phyloP scores from a whole-genome alignment of 352 stramenopile genomes.

The Phytophthora pinifolia region DNA sequence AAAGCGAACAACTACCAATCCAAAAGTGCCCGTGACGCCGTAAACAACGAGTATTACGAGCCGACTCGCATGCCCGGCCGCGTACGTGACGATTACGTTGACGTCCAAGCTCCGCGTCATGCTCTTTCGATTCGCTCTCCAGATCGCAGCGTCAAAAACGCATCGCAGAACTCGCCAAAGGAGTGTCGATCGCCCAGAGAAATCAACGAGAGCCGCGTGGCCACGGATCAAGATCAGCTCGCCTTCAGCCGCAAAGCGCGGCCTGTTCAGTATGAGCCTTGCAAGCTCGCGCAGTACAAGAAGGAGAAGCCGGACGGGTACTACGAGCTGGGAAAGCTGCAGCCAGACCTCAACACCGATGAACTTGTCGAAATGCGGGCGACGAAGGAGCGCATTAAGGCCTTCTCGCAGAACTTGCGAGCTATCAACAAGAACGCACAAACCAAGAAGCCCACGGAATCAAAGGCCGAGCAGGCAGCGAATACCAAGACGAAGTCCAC shows the following conservation, averaged over 20 bases:
- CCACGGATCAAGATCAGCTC: conserved; percentile 66
- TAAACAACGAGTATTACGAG: conserved; percentile 24
- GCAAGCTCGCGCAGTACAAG: conserved; percentile 86
- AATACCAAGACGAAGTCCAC: conserved; percentile 53
- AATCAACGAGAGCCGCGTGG: conserved; percentile 58
- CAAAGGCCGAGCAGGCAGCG: conserved; percentile 20
- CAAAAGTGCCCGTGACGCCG: conserved; percentile 15
- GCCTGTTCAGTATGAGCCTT: conserved; percentile 78
- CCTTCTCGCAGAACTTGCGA: conserved; percentile 79
- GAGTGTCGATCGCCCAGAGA: conserved; percentile 50
- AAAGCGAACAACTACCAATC: conserved; percentile 16
- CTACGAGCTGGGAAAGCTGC: conserved; percentile 88
- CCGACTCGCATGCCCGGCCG: conserved; percentile 29
- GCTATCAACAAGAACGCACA: conserved; percentile 66
- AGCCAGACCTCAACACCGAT: conserved; percentile 82
- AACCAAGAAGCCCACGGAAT: conserved; percentile 34
- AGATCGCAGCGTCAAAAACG: conserved; percentile 9
- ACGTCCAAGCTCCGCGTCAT: conserved; percentile 11
- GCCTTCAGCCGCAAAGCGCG: conserved; percentile 77
- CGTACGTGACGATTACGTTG: conserved; percentile 36
- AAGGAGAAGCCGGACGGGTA: conserved; percentile 84
- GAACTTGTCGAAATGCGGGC: conserved; percentile 80
- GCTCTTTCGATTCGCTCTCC: conserved; percentile 10
- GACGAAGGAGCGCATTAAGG: conserved; percentile 79
- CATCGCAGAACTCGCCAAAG: conserved; percentile 17